Conservation (phyloP, 2,329 filamentous ascomycete genomes). For the Paecilomyces formosus region DNA sequence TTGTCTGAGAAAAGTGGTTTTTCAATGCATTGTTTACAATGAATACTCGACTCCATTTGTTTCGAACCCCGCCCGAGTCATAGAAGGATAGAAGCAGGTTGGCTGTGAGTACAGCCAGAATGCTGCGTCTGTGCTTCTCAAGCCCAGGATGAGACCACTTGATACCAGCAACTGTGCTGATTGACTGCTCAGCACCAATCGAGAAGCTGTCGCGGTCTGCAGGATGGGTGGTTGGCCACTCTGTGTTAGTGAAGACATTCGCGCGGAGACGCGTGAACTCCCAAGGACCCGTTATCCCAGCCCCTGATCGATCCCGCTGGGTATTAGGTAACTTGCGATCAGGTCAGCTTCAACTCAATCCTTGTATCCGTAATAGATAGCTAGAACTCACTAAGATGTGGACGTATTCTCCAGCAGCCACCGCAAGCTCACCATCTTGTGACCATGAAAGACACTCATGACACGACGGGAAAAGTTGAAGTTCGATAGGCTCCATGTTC, state of each 20-base stretch:
- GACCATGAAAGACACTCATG: constrained; percentile 53
- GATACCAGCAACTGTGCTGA: constrained; percentile 41
- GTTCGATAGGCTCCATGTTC: constrained; percentile 24
- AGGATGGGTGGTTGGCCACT: constrained; percentile 42
- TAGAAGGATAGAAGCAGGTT: constrained; percentile 52
- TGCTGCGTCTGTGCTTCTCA: constrained; percentile 46
- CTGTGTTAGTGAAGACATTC: constrained; percentile 46
- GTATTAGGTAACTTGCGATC: constrained; percentile 8
- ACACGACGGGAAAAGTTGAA: constrained; percentile 44
- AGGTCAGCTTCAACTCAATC: constrained; percentile 10
- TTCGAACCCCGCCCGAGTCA: constrained; percentile 40
- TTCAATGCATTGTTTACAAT: constrained; percentile 46
- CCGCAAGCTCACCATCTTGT: constrained; percentile 49
- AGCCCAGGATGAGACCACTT: constrained; percentile 53
- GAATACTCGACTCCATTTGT: constrained; percentile 45
- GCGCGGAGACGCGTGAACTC: constrained; percentile 36
- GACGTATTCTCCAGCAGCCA: constrained; percentile 49
- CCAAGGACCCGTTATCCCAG: constrained; percentile 24
- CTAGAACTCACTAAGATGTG: constrained; percentile 40
- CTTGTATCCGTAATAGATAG: constrained; percentile 22
- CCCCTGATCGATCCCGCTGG: constrained; percentile 11
- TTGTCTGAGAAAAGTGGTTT: constrained; percentile 28
- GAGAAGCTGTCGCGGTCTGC: constrained; percentile 44
- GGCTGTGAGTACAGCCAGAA: constrained; percentile 49
- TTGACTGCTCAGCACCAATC: constrained; percentile 52